Conservation (phyloP, 2,329 filamentous ascomycete genomes). For the Pseudogymnoascus sp. region DNA sequence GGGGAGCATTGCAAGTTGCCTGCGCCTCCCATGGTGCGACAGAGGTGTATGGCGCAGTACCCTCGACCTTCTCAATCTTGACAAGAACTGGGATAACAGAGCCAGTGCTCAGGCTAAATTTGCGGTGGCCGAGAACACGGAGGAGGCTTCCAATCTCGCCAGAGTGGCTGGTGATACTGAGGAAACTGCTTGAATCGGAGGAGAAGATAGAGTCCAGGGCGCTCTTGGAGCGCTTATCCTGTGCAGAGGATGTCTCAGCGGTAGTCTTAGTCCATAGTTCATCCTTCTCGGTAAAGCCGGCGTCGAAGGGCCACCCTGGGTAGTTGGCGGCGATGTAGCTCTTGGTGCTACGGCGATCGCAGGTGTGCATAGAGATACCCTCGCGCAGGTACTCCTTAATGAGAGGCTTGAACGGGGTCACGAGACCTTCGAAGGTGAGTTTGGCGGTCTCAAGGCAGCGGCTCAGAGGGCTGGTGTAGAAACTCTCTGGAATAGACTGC, state of each 20-base stretch:
- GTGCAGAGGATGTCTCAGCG: conserved; percentile 38
- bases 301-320: conserved; percentile 50
- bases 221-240: conserved; percentile 42
- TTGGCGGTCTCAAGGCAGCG: conserved; percentile 58
- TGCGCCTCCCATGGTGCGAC: conserved; percentile 32
- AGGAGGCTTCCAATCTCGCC: conserved; percentile 49
- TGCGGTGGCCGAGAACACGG: conserved; percentile 51
- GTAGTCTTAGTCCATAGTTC: conserved; percentile 38
- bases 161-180: conserved; percentile 54
- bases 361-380: conserved; percentile 61
- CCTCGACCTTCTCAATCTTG: conserved; percentile 43
- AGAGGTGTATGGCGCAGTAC: conserved; percentile 26
- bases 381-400: conserved; percentile 62
- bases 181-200: conserved; percentile 45
- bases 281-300: conserved; percentile 53
- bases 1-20: conserved; percentile 39
- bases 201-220: conserved; percentile 52
- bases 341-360: conserved; percentile 53
- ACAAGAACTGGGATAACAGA: conserved; percentile 62
- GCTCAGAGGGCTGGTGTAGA: conserved; percentile 57
- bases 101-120: conserved; percentile 57
- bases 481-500: conserved; percentile 55
- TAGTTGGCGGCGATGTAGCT: conserved; percentile 46
- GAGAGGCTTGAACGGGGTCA: conserved; percentile 51
- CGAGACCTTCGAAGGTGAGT: conserved; percentile 50